phyloP scores from a whole-genome alignment of 2,329 filamentous ascomycete genomes.

The Calonectria pteridis region DNA sequence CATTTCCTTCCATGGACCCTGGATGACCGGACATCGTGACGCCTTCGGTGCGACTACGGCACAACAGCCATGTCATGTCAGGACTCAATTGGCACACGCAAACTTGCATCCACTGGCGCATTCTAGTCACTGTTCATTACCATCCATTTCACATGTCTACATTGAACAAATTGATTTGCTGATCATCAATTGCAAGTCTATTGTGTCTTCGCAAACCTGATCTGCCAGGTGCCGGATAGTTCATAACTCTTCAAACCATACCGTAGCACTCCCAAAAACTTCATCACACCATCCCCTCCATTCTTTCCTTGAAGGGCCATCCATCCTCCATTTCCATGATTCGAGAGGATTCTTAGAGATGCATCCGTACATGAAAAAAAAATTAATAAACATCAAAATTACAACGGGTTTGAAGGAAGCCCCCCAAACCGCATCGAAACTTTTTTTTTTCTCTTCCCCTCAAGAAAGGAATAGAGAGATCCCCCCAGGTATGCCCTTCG shows the following conservation, averaged over 20 bases:
- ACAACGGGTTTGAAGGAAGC: conserved; percentile 22
- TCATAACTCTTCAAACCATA: not conserved
- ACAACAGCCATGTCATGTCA: not conserved
- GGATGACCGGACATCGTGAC: not conserved
- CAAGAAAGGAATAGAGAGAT: conserved; percentile 24
- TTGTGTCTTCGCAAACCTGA: conserved; percentile 22
- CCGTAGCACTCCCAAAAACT: conserved; percentile 20
- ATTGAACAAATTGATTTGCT: not conserved
- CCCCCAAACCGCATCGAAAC: conserved; percentile 27
- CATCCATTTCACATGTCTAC: not conserved
- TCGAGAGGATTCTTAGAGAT: conserved; percentile 24
- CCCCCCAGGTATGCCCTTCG: conserved; percentile 23
- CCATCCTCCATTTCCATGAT: conserved; percentile 16
- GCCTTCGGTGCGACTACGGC: not conserved
- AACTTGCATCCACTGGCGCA: not conserved
- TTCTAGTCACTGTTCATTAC: not conserved
- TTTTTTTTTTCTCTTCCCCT: conserved; percentile 29
- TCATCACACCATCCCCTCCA: conserved; percentile 21
- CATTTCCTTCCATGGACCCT: too few species aligned
- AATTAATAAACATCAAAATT: conserved; percentile 17
- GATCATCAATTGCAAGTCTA: conserved; percentile 35
- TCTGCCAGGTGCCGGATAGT: conserved; percentile 13
- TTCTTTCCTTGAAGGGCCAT: conserved; percentile 10
- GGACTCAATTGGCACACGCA: not conserved
- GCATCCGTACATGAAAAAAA: conserved; percentile 26